phyloP scores from a whole-genome alignment of 805 yeast genomes.

The Nadsonia fulvescens region DNA sequence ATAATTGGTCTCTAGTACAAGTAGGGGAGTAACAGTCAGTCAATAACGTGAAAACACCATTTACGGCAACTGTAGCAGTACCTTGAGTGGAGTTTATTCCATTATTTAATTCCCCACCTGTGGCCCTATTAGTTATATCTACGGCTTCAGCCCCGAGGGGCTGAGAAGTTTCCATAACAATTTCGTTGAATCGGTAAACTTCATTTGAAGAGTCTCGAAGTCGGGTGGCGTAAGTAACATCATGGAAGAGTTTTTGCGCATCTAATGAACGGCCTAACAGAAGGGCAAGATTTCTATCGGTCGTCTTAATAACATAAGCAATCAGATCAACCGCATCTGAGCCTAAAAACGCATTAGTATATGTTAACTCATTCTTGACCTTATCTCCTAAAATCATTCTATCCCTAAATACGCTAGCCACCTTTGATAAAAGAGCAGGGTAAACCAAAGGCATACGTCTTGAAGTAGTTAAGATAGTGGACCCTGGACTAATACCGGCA shows the following conservation, averaged over 20 bases:
- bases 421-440: slow-evolving; percentile 77
- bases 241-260: slow-evolving; percentile 87
- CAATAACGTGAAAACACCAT: slow-evolving; percentile 82
- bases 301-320: slow-evolving; percentile 68
- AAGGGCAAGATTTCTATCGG: slow-evolving; percentile 79
- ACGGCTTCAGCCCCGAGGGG: too few species aligned
- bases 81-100: slow-evolving; percentile 3
- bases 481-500: slow-evolving; percentile 9
- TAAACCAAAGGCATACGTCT: slow-evolving; percentile 53
- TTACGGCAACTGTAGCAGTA: slow-evolving; percentile 25
- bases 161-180: slow-evolving; percentile 12
- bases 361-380: slow-evolving; percentile 78
- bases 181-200: slow-evolving; percentile 52
- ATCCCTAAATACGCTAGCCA: slow-evolving; percentile 61
- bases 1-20: slow-evolving; percentile 69
- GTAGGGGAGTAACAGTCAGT: slow-evolving; percentile 97
- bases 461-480: slow-evolving; percentile 30
- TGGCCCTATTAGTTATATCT: too few species aligned
- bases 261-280: slow-evolving; percentile 81
- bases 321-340: slow-evolving; percentile 86
- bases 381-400: slow-evolving; percentile 54
- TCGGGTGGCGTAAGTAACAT: slow-evolving; percentile 87
- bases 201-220: slow-evolving; percentile 76
- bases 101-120: too few species aligned
- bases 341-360: slow-evolving; percentile 87